These are phyloP conservation scores for Schwanniomyces sp. DNA, from an alignment of 805 yeast species.

Conservation along the genomic window DNA sequence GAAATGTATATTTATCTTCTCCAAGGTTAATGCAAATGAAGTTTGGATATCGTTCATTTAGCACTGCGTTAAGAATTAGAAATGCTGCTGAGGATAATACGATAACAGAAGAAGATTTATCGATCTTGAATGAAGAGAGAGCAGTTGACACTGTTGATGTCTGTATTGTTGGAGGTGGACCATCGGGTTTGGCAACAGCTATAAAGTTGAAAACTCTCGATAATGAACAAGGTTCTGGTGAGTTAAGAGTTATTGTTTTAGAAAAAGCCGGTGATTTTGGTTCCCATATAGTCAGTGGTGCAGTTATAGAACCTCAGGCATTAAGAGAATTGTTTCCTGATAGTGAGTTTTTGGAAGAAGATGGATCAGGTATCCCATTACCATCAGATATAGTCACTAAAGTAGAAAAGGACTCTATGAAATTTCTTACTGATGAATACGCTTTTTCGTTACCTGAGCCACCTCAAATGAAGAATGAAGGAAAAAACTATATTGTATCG, in stretches of 20 bases:
- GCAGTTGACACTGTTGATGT: constrained; percentile 89
- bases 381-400: constrained; percentile 76
- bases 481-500: constrained; percentile 82
- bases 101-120: constrained; percentile 42
- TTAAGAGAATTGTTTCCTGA: constrained; percentile 80
- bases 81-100: neutral
- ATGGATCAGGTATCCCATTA: constrained; percentile 64
- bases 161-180: constrained; percentile 96
- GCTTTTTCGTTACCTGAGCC: constrained; percentile 87
- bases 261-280: constrained; percentile 96
- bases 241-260: constrained; percentile 79
- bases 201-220: constrained; percentile 86
- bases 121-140: constrained; percentile 57
- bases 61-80: neutral
- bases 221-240: constrained; percentile 58
- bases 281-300: constrained; percentile 89
- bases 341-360: constrained; percentile 49
- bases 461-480: constrained; percentile 80
- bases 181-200: constrained; percentile 95
- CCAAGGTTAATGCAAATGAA: neutral
- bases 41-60: constrained; percentile 2
- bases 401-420: constrained; percentile 75
- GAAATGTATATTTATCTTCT: neutral
- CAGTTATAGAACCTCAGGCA: constrained; percentile 89
- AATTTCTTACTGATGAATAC: constrained; percentile 58